phyloP scores from a whole-genome alignment of 2,329 filamentous ascomycete genomes.

The Colletotrichum sp. region DNA sequence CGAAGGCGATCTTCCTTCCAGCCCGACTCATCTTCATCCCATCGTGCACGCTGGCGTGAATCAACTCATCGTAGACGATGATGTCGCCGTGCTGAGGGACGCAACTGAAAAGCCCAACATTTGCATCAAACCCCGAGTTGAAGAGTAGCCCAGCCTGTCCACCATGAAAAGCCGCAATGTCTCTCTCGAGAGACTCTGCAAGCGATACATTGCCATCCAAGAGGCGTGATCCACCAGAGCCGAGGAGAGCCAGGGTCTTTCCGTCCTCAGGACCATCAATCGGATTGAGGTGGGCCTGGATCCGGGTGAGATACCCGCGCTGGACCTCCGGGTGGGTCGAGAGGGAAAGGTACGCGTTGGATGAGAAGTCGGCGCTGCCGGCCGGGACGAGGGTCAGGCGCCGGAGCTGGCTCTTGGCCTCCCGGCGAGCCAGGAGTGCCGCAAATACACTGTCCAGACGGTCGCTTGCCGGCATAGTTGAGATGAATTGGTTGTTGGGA shows the following conservation, averaged over 20 bases:
- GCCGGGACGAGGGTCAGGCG: constrained; percentile 63
- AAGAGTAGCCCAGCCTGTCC: constrained; percentile 54
- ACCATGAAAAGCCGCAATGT: constrained; percentile 53
- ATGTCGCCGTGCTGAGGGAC: constrained; percentile 65
- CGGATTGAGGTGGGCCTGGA: constrained; percentile 26
- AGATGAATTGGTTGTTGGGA: neutral
- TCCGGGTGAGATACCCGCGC: constrained; percentile 63
- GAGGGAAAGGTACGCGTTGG: constrained; percentile 82
- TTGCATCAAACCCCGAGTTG: constrained; percentile 70
- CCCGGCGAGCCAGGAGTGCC: constrained; percentile 13
- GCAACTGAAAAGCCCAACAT: constrained; percentile 66
- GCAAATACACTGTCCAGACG: constrained; percentile 10
- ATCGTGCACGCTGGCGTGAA: constrained; percentile 81
- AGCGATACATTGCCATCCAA: constrained; percentile 55
- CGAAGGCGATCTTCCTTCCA: constrained; percentile 51
- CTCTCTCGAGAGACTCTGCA: constrained; percentile 49
- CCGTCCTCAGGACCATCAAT: neutral
- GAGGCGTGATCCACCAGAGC: constrained; percentile 59
- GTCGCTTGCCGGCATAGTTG: constrained; percentile 11
- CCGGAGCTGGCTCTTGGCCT: constrained; percentile 44
- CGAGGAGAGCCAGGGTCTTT: constrained; percentile 43
- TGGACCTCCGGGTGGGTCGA: constrained; percentile 57
- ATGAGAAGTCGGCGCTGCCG: constrained; percentile 77
- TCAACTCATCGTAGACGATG: constrained; percentile 75
- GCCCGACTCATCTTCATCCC: constrained; percentile 73